Base-by-base conservation (phyloP, 1,284 basidiomycete species). In the Mycena citricolor region DNA sequence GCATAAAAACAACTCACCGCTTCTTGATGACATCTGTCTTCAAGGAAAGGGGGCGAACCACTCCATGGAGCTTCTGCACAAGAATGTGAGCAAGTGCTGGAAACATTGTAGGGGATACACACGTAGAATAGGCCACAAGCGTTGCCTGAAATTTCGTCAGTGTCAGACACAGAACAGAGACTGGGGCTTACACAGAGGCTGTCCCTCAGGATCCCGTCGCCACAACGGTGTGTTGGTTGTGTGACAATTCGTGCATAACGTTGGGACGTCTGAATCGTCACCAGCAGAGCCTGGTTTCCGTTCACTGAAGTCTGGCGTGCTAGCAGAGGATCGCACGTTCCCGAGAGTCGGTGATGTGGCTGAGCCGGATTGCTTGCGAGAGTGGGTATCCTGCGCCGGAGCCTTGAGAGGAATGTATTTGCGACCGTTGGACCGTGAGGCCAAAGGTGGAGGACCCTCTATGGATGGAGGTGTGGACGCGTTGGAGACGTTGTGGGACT, bases 21-120 rank as follows among this genome's bases (percentile, higher is more conserved):
- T 97, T 97, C 82, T 97, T 97, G 68, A 97, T 97, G 32, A 97
- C 88, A 63, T 97, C 94, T 19, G 94, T 97, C 77, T 97, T 97
- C 51, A 97, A 76, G 36, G 92, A 94, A 52, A 97, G 69, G 6
- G 94, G 94, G 42, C 94, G 79, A 13, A 94, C 91, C 29, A 97
- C 93, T 32, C 94, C 94, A 59, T 97, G 94, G 34, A 97, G 71
- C 83, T 97, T 97, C 86, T 91, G 62, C 29, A 55, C 54, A 31
- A 42, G 35, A 32, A 16, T 17, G 46, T 59, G 1, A 63, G 54
- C 22, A 53, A 32, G 32, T 42, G 32, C 34, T 34, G 42, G 34
- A n/a, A 41, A 31, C 38, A 25, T n/a, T 37, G 19, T 28, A 42
- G 29, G 23, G 32, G 19, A 49, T 20, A 82, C 88, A 74, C 63